A percentile compares a stretch with the other conserved stretches of the same genome.
Conservation (phyloP, 1,139 yeast species). For the Candida sp. region DNA sequence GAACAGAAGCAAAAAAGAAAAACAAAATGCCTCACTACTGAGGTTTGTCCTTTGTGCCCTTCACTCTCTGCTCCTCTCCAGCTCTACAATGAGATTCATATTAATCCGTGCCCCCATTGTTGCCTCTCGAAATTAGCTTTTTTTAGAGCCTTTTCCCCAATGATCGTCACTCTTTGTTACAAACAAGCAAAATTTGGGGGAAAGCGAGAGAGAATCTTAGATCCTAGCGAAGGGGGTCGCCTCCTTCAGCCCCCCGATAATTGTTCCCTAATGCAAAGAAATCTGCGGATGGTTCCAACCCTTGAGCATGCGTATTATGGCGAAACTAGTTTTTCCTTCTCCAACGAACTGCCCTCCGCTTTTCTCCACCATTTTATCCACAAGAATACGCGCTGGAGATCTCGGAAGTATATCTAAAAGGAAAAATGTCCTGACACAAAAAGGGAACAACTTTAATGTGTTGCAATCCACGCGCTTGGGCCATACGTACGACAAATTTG, state of each 20-base stretch:
- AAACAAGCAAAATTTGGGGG: no score
- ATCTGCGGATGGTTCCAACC: not conserved
- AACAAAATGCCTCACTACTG: not conserved
- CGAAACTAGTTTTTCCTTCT: not conserved
- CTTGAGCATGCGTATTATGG: not conserved
- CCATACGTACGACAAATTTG: no score
- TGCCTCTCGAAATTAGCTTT: not conserved
- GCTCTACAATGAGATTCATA: not conserved
- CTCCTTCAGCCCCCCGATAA: no score
- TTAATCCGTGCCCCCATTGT: not conserved
- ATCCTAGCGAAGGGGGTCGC: no score
- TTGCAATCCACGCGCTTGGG: no score
- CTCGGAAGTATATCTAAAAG: not conserved
- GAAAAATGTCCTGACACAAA: no score
- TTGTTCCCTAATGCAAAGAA: not conserved
- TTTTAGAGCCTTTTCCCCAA: no score
- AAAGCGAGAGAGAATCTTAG: no score
- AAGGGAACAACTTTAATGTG: no score
- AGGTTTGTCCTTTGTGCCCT: not conserved
- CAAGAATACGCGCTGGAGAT: not conserved
- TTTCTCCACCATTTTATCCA: not conserved
- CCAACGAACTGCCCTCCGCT: not conserved
- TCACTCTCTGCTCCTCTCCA: not conserved
- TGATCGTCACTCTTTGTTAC: no score
- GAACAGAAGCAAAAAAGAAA: not conserved